Evolutionary conservation across 1,284 basidiomycete genomes (phyloP).

Genomic region (Acaromyces ingoldii): DNA sequence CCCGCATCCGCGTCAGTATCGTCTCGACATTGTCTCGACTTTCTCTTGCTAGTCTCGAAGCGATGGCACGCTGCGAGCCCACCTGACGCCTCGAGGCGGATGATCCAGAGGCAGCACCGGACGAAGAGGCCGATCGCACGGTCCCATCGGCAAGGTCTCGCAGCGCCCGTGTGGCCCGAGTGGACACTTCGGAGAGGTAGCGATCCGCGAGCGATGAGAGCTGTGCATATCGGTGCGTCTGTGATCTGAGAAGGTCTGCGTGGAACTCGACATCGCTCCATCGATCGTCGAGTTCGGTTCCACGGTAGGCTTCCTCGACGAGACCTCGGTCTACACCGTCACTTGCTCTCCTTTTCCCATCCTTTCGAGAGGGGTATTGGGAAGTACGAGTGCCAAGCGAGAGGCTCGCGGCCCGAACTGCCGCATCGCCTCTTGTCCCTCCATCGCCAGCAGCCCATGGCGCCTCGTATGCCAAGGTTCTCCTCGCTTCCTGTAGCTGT

Average conservation of each 20-base stretch:
- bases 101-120: too few species aligned
- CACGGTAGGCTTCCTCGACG: neutral
- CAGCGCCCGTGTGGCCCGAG: neutral
- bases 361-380: too few species aligned
- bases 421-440: too few species aligned
- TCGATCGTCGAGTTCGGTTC: neutral
- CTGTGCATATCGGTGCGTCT: conserved; percentile 1
- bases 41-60: neutral
- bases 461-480: too few species aligned
- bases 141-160: neutral
- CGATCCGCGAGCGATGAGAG: neutral
- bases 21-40: neutral
- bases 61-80: neutral
- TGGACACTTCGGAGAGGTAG: conserved; percentile 1
- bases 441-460: too few species aligned
- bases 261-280: conserved; percentile 6
- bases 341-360: too few species aligned
- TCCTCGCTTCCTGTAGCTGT: too few species aligned
- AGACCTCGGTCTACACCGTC: too few species aligned
- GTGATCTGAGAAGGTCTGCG: neutral
- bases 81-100: too few species aligned
- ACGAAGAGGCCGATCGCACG: neutral
- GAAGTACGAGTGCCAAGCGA: too few species aligned
- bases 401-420: too few species aligned
- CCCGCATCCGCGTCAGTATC: neutral